Evolutionary conservation across 441 rosid genomes (phyloP).

Genomic region (Pelargonium myrrhifolium): DNA sequence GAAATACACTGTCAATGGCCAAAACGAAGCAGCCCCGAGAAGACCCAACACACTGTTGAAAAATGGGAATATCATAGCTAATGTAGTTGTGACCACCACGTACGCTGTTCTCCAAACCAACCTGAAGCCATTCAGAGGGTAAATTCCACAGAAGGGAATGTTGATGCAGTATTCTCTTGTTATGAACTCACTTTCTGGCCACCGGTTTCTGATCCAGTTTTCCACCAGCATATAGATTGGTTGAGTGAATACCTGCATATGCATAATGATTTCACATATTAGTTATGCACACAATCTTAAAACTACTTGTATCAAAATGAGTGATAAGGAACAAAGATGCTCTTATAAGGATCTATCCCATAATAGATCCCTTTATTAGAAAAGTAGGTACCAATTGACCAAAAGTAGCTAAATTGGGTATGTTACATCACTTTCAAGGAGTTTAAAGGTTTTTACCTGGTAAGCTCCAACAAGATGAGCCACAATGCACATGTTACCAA

Average conservation of each 20-base stretch:
- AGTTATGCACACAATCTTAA: too few species aligned
- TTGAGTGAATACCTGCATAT: slow-evolving; percentile 4
- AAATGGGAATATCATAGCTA: slow-evolving; percentile 5
- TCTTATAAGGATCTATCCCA: too few species aligned
- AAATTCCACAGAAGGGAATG: background rate
- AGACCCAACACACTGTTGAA: slow-evolving; percentile 10
- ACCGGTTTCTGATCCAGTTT: background rate
- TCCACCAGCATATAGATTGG: slow-evolving; percentile 7
- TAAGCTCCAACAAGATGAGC: slow-evolving; percentile 57
- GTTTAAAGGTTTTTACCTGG: slow-evolving; percentile 28
- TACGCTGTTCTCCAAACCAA: slow-evolving; percentile 9
- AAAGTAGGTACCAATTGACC: too few species aligned
- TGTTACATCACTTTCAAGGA: background rate
- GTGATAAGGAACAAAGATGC: too few species aligned
- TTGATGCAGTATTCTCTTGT: background rate
- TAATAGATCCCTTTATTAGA: too few species aligned
- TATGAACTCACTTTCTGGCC: slow-evolving; percentile 10
- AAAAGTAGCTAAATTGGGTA: too few species aligned
- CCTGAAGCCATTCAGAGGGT: background rate
- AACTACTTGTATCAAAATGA: too few species aligned
- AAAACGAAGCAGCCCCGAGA: slow-evolving; percentile 15
- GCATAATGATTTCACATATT: too few species aligned
- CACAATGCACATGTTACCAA: slow-evolving; percentile 48
- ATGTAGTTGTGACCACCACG: background rate
- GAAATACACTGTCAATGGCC: slow-evolving; percentile 55